Conservation (phyloP, 805 yeast species). For the Metschnikowia colocasiae region DNA sequence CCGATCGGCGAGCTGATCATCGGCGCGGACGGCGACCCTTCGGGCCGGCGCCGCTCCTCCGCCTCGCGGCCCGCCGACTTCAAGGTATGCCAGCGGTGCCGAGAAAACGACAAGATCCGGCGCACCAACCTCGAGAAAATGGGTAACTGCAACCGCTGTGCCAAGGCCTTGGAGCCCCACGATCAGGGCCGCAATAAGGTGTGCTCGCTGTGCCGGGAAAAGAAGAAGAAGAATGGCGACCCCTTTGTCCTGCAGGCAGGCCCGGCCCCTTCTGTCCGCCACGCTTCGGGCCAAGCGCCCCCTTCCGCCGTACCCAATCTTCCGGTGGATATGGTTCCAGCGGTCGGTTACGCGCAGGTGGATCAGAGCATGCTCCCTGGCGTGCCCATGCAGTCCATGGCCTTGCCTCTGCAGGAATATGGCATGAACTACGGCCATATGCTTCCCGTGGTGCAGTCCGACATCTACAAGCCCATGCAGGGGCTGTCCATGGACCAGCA, state of each 20-base stretch:
- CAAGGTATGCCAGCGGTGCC: conserved; percentile 64
- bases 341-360: conserved; percentile 12
- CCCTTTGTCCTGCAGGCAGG: conserved; percentile 1
- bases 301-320: too few species aligned
- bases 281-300: background rate
- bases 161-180: conserved; percentile 41
- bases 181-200: conserved; percentile 55
- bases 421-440: conserved; percentile 11
- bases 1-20: conserved; percentile 43
- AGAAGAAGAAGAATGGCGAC: conserved; percentile 42
- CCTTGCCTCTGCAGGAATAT: conserved; percentile 12
- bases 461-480: conserved; percentile 11
- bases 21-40: conserved; percentile 19
- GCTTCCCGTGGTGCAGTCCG: conserved; percentile 10
- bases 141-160: conserved; percentile 65
- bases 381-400: conserved; percentile 2
- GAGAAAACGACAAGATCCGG: conserved; percentile 57
- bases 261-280: background rate
- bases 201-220: conserved; percentile 50
- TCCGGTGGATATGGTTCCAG: conserved; percentile 7
- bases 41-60: conserved; percentile 20
- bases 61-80: conserved; percentile 29
- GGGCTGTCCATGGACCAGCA: conserved; percentile 10
- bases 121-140: conserved; percentile 51
- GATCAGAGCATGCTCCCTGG: conserved; percentile 14